Evolutionary conservation across 306 rosid genomes (phyloP), one percentile per base, ranked within the genome.

Genomic region (Prunus fruticosa): DNA sequence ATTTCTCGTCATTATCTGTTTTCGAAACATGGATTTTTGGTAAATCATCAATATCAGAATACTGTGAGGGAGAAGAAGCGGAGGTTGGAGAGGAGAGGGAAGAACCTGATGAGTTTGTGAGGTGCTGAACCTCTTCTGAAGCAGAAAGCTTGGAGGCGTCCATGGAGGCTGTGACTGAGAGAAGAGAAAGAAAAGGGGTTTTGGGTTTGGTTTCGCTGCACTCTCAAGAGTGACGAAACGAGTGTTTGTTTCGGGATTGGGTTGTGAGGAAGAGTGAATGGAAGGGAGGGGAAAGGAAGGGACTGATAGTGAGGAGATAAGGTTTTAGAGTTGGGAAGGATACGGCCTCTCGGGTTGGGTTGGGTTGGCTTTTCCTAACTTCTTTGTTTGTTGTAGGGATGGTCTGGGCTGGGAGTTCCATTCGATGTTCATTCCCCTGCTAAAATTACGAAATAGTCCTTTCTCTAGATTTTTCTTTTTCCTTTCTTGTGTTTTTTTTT

Each of bases 71-170:
- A 46, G 77, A 83, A 1, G 84, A n/a, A 67, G 72, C 72, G 0
- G 63, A 71, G 8, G 75, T 46, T 9, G 82, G 12, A 22, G 79
- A 72, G 52, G 82, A 73, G 5, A 58, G 50, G 47, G 76, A 52
- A 80, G 85, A 76, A 77, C 66, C 75, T 49, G 96, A 68, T 51
- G 85, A 85, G 80, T 51, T 61, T 0, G 87, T 53, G 69, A 57
- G 11, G 8, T 28, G 61, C n/a, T 46, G 63, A 3, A 81, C 15
- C 38, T 69, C 3, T 32, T 84, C 78, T 0, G 87, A 71, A 46
- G 81, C 74, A 32, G 80, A 64, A 47, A 51, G 66, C 66, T 73
- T 69, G 63, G 83, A 32, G 64, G 80, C 51, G 61, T 86, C 91
- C 93, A 90, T 86, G 75, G 76, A 27, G 49, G 74, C 28, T n/a